A percentile compares a stretch with the other conserved stretches of the same genome.
Evolutionary conservation across 106 monocot genomes (phyloP).

Genomic region (Alisma plantagoaquatica): DNA sequence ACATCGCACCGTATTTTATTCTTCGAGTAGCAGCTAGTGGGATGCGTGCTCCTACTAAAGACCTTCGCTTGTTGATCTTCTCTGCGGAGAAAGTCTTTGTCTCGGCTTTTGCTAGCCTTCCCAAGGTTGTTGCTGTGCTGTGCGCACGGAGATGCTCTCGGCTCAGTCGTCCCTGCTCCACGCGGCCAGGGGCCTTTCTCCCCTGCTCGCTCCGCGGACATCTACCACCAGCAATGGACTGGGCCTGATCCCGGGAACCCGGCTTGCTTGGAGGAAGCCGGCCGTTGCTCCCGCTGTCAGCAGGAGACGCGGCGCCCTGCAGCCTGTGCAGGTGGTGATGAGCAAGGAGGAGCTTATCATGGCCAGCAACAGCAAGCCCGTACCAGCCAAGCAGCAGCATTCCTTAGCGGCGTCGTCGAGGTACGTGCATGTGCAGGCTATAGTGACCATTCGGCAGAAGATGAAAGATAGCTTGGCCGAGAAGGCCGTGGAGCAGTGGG

Average conservation of each 20-base stretch:
- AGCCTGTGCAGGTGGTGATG: no score
- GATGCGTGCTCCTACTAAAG: no score
- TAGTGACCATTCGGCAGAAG: constrained; percentile 60
- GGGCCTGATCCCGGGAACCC: background rate
- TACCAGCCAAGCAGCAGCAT: background rate
- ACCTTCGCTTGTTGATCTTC: no score
- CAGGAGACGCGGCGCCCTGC: constrained; percentile 21
- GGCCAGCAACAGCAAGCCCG: no score
- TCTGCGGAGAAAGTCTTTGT: no score
- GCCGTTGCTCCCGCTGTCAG: background rate
- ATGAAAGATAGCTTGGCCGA: constrained; percentile 35
- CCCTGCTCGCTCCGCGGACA: background rate
- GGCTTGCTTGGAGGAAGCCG: background rate
- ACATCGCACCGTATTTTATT: no score
- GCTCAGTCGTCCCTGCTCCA: constrained; percentile 4
- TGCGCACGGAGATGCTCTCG: no score
- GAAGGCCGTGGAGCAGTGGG: constrained; percentile 41
- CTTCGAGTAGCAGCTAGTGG: no score
- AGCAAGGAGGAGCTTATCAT: constrained; percentile 23
- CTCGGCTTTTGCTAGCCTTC: no score
- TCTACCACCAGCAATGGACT: no score
- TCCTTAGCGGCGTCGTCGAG: background rate
- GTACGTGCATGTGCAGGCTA: constrained; percentile 37
- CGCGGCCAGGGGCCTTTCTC: background rate
- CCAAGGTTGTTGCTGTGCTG: no score